Evolutionary conservation across 345 rosid genomes (phyloP), one percentile per base, ranked within the genome.

Genomic region (Acer negundo): DNA sequence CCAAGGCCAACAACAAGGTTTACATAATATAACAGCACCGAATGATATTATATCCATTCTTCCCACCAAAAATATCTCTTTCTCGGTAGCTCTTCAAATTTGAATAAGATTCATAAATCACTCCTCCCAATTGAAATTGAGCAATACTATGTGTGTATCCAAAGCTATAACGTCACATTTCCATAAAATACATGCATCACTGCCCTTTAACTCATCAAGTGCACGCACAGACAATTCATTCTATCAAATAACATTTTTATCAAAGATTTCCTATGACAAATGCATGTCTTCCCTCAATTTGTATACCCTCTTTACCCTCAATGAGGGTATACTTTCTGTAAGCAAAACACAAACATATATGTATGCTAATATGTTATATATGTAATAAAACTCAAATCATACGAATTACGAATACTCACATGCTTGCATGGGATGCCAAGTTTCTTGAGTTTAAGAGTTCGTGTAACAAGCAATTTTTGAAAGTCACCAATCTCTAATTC

Each of bases 361-460:
- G 3, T 7, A 16, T 53, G 58, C 16, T 53, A 53, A 0, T 6
- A 16, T 53, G 58, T 53, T 53, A 53, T 53, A 17, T 3, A 53
- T 53, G 58, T 53, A 16, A 49, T 53, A 16, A 53, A 15, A 59
- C 46, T 42, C 10, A 42, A 42, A 9, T 10, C 15, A 15, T 53
- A 19, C 58, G 11, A 19, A 55, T 44, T 12, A 66, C 55, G 67
- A 80, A 77, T 47, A 80, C 64, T 89, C 86, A 96, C 98, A 74
- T 92, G 99, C 82, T 94, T 92, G 87, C 98, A 94, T 59, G 97
- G 95, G 76, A 96, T 90, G 80, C 97, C 97, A 16, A 87, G 80
- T 80, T 90, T 96, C 87, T 94, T 96, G 80, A 96, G 97, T 85
- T 81, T 90, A 73, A 92, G 90, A 0, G 97, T 94, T 73, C 97